phyloP scores from a whole-genome alignment of 345 rosid genomes.

The Fremontodendron californicum region DNA sequence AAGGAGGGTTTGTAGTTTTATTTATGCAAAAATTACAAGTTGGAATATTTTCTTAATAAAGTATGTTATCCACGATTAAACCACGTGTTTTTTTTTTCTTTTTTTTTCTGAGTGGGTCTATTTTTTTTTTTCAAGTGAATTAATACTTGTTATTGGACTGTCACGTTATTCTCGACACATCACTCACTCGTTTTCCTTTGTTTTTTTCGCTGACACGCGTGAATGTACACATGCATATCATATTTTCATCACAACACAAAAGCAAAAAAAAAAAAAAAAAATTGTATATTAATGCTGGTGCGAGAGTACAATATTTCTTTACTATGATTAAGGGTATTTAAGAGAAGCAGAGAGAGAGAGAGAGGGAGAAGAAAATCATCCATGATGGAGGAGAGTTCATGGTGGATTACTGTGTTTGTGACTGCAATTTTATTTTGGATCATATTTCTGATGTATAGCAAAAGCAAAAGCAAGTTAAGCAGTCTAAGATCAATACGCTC shows the following conservation, averaged over 20 bases:
- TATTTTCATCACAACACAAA: background rate
- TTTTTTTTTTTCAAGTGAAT: no score
- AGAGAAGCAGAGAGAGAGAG: constrained; percentile 22
- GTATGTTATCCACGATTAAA: no score
- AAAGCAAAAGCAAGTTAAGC: constrained; percentile 22
- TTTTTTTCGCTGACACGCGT: constrained; percentile 24
- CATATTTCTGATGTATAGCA: constrained; percentile 29
- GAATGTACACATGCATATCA: constrained; percentile 34
- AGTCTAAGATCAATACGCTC: no score
- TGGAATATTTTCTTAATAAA: no score
- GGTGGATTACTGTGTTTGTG: constrained; percentile 32
- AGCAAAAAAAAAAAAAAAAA: background rate
- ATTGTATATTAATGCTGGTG: background rate
- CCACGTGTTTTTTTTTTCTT: no score
- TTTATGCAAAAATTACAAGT: no score
- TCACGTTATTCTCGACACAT: no score
- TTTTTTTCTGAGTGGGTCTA: no score
- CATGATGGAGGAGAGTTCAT: constrained; percentile 21
- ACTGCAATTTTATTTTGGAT: constrained; percentile 22
- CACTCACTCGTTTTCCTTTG: background rate
- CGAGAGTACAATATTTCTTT: no score
- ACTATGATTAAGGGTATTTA: constrained; percentile 28
- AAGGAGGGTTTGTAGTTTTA: no score
- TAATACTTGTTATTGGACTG: no score
- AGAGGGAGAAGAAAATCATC: constrained; percentile 18